A percentile compares a stretch with the other conserved stretches of the same genome.
Evolutionary conservation across 345 rosid species (phyloP).

Genomic region (Eutrema japonicum): DNA sequence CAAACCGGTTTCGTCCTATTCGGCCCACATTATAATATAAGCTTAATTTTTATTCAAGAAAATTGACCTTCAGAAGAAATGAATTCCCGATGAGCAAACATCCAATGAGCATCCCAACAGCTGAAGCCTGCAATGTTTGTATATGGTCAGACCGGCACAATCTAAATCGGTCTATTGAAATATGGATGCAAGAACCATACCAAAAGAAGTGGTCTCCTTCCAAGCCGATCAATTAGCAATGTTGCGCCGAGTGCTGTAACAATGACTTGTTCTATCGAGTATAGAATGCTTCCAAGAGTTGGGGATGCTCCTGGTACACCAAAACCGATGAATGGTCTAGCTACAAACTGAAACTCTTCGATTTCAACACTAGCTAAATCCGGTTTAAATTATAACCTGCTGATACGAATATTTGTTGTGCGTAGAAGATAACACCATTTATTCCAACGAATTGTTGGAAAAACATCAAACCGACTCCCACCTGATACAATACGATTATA

Average conservation of each 20-base stretch:
- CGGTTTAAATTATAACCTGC: constrained; percentile 47
- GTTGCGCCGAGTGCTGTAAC: constrained; percentile 47
- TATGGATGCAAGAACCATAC: constrained; percentile 28
- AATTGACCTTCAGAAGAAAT: constrained; percentile 50
- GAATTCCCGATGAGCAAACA: constrained; percentile 47
- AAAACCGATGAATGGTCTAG: constrained; percentile 20
- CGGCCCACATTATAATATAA: neutral
- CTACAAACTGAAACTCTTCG: neutral
- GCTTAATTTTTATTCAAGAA: neutral
- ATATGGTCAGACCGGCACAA: neutral
- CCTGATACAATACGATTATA: constrained; percentile 33
- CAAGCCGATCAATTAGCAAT: constrained; percentile 49
- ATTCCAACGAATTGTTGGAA: constrained; percentile 57
- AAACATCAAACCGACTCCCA: constrained; percentile 60
- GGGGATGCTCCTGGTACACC: constrained; percentile 46
- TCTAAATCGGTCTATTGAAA: neutral
- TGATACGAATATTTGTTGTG: constrained; percentile 51
- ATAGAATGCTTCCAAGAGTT: constrained; percentile 51
- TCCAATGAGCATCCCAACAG: constrained; percentile 50
- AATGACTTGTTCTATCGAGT: constrained; percentile 49
- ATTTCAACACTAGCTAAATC: neutral
- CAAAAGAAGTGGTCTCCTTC: constrained; percentile 56
- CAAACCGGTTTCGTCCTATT: neutral
- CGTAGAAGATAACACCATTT: constrained; percentile 54
- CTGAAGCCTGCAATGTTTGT: constrained; percentile 46